Base-by-base conservation (phyloP, 495 filamentous ascomycete species). In the Talaromyces borbonicus region DNA sequence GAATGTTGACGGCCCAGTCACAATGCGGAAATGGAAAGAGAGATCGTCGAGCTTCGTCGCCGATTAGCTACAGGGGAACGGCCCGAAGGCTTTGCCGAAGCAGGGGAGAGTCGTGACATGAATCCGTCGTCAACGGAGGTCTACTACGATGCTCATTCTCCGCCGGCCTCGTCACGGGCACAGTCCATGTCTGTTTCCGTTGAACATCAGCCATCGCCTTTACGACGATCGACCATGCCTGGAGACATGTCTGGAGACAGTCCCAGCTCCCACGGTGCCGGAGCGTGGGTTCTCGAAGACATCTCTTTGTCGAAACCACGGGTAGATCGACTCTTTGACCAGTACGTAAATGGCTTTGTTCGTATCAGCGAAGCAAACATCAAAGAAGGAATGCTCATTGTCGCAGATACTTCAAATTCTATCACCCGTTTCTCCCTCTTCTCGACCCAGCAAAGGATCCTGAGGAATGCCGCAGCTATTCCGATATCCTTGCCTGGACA, bases 381-480 rank as follows among this genome's bases (percentile, higher is more conserved):
- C n/a, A n/a, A n/a, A n/a, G n/a, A n/a, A n/a, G n/a, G n/a, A n/a
- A n/a, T 27, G 18, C 32, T 46, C 16, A 51, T 27, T n/a, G 11
- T 7, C 19, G 7, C 24, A 78, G 74, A 30, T 90, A 79, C 65
- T 95, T 87, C 66, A 73, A 72, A 32, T 80, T 63, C 49, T 95
- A 92, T 59, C 87, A 95, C 63, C 85, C 84, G 0, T 94, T 89
- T 54, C 73, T 95, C 9, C 86, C 87, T 3, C 79, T 95, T 49
- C 68, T 95, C 43, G 84, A 86, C 53, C 77, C 80, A 5, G 55
- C 74, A 26, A 81, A 82, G 58, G 68, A 77, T 1, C 81, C 88
- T 18, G 85, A 92, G 16, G 72, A 83, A 43, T 93, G 87, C 61
- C 78, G 82, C 49, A 77, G 80, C 49, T 78, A 82, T 52, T 81